Evolutionary conservation across 495 filamentous ascomycete genomes (phyloP).

Genomic region (Amphirosellinia nigrospora): DNA sequence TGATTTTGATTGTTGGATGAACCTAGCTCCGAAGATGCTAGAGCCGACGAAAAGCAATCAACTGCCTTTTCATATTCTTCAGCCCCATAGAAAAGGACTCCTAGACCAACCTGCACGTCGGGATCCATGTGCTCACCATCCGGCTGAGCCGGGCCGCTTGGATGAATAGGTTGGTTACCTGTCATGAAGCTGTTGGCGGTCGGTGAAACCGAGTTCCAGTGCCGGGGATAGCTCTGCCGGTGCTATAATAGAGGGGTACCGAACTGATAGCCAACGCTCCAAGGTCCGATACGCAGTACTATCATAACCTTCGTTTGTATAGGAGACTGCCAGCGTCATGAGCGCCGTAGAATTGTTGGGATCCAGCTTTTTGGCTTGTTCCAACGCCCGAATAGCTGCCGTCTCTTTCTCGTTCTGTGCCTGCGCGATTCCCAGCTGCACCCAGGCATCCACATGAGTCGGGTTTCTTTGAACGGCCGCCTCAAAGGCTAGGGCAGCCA

Average conservation of each 20-base stretch:
- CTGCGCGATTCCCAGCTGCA: constrained; percentile 85
- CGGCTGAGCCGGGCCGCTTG: constrained; percentile 85
- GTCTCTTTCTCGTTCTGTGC: constrained; percentile 98
- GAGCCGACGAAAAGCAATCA: constrained; percentile 93
- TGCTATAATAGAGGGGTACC: constrained; percentile 82
- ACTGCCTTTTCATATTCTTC: constrained; percentile 99
- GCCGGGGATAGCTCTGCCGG: constrained; percentile 69
- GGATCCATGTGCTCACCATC: constrained; percentile 90
- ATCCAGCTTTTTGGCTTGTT: constrained; percentile 88
- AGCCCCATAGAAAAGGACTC: constrained; percentile 96
- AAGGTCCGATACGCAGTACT: constrained; percentile 94
- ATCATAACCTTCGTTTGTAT: constrained; percentile 99
- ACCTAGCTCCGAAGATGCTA: constrained; percentile 81
- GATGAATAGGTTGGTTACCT: constrained; percentile 89
- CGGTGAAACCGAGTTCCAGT: constrained; percentile 86
- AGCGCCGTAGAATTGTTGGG: constrained; percentile 84
- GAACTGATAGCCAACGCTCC: constrained; percentile 92
- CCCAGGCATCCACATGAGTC: constrained; percentile 90
- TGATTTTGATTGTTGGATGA: constrained; percentile 75
- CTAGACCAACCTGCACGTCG: constrained; percentile 96
- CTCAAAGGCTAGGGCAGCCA: constrained; percentile 96
- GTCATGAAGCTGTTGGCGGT: constrained; percentile 87
- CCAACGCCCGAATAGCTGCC: constrained; percentile 95
- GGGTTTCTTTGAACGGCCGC: constrained; percentile 90
- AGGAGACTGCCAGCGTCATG: constrained; percentile 96